These are phyloP conservation scores for Tephrocybe sp. DNA, from an alignment of 768 basidiomycete genomes.

Conservation along the genomic window DNA sequence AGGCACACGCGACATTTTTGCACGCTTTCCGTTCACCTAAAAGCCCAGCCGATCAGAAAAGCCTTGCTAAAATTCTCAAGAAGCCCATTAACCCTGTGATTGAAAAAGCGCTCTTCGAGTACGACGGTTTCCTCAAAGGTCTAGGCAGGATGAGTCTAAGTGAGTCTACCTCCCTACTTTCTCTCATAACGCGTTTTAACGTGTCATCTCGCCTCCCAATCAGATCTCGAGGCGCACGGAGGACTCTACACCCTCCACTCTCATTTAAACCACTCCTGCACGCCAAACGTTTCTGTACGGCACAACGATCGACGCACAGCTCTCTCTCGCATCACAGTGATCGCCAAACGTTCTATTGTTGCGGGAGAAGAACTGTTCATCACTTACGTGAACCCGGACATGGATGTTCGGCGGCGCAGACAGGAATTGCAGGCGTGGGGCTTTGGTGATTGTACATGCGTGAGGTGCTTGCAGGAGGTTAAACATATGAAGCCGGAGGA, in stretches of 20 bases:
- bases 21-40: conserved; percentile 64
- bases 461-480: conserved; percentile 63
- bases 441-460: conserved; percentile 68
- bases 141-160: conserved; percentile 81
- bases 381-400: conserved; percentile 75
- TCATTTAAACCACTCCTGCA: conserved; percentile 84
- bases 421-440: conserved; percentile 67
- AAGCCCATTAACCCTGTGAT: conserved; percentile 49
- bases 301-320: conserved; percentile 70
- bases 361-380: conserved; percentile 74
- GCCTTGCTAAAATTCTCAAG: conserved; percentile 51
- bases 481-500: conserved; percentile 32
- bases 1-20: conserved; percentile 54
- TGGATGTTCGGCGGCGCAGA: conserved; percentile 45
- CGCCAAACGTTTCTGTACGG: conserved; percentile 75
- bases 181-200: conserved; percentile 5
- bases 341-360: conserved; percentile 64
- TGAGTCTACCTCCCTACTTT: conserved; percentile 34
- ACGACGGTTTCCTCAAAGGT: conserved; percentile 70
- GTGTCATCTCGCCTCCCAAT: neutral
- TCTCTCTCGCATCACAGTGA: conserved; percentile 70
- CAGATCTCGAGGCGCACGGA: conserved; percentile 82
- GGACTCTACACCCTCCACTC: conserved; percentile 85
- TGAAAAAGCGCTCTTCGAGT: conserved; percentile 62
- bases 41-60: conserved; percentile 48